Percentiles rank a stretch among this genome's conserved stretches.
Conservation (phyloP, 2,329 filamentous ascomycete species). For the Tolypocladium ovalisporum region DNA sequence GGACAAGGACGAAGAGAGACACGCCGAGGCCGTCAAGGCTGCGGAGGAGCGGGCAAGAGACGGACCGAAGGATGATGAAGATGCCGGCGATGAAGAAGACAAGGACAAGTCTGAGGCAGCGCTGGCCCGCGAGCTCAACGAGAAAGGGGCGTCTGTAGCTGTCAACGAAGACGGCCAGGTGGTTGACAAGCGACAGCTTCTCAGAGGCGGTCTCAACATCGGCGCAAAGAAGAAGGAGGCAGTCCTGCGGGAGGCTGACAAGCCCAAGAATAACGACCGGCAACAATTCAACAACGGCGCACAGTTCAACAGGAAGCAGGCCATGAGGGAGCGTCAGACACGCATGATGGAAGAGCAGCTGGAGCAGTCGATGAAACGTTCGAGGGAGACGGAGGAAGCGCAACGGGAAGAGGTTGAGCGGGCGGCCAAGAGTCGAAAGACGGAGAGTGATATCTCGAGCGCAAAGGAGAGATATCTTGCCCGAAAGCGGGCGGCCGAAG, state of each 20-base stretch:
- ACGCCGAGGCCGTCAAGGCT: constrained; percentile 59
- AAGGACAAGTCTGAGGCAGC: constrained; percentile 51
- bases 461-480: constrained; percentile 73
- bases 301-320: constrained; percentile 44
- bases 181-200: constrained; percentile 72
- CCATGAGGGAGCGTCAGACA: constrained; percentile 64
- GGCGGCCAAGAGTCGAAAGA: constrained; percentile 67
- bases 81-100: constrained; percentile 25
- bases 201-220: constrained; percentile 67
- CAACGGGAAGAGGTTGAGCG: constrained; percentile 53
- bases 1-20: constrained; percentile 57
- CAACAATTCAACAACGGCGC: constrained; percentile 30
- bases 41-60: constrained; percentile 43
- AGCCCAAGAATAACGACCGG: constrained; percentile 16
- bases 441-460: constrained; percentile 61
- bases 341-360: constrained; percentile 72
- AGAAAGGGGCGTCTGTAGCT: constrained; percentile 48
- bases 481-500: constrained; percentile 63
- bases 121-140: constrained; percentile 55
- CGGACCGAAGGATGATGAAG: constrained; percentile 15
- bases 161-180: constrained; percentile 77
- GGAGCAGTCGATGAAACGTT: constrained; percentile 60
- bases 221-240: constrained; percentile 48
- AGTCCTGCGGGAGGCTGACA: constrained; percentile 11
- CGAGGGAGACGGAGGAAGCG: constrained; percentile 56